phyloP scores from a whole-genome alignment of 2,329 filamentous ascomycete genomes.

The Venturia nashicola region DNA sequence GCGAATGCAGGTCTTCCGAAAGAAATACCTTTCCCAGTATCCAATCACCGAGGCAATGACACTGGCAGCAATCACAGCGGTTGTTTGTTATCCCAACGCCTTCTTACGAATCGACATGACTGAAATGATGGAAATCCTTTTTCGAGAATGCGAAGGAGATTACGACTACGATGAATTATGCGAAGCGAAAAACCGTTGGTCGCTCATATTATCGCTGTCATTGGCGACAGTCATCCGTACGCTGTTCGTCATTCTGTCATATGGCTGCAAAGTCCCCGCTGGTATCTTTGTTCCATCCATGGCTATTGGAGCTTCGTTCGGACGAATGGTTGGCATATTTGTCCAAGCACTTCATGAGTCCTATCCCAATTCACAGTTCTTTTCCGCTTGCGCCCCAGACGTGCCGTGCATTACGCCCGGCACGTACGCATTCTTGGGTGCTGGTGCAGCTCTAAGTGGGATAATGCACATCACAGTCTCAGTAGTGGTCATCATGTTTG shows the following conservation, averaged over 20 bases:
- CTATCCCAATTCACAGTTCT: constrained; percentile 72
- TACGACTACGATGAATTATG: constrained; percentile 87
- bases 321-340: constrained; percentile 83
- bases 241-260: constrained; percentile 85
- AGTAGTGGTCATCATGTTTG: constrained; percentile 98
- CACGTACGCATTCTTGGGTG: constrained; percentile 91
- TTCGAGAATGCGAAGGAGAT: constrained; percentile 79
- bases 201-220: constrained; percentile 65
- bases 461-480: constrained; percentile 98
- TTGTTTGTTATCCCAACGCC: constrained; percentile 94
- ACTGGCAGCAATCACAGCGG: constrained; percentile 68
- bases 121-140: constrained; percentile 97
- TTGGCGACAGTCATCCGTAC: constrained; percentile 71
- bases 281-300: constrained; percentile 98
- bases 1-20: constrained; percentile 79
- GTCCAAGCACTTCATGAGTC: constrained; percentile 82
- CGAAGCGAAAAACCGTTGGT: constrained; percentile 61
- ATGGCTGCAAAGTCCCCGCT: constrained; percentile 94
- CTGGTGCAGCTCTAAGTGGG: constrained; percentile 79
- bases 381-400: constrained; percentile 78
- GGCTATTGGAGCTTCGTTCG: constrained; percentile 92
- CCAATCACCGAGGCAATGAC: constrained; percentile 78
- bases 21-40: constrained; percentile 77
- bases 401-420: constrained; percentile 94
- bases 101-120: constrained; percentile 98